A percentile compares a stretch with the other conserved stretches of the same genome.
Evolutionary conservation across 331 rosid species (phyloP).

Genomic region (Dryas integrifolia): DNA sequence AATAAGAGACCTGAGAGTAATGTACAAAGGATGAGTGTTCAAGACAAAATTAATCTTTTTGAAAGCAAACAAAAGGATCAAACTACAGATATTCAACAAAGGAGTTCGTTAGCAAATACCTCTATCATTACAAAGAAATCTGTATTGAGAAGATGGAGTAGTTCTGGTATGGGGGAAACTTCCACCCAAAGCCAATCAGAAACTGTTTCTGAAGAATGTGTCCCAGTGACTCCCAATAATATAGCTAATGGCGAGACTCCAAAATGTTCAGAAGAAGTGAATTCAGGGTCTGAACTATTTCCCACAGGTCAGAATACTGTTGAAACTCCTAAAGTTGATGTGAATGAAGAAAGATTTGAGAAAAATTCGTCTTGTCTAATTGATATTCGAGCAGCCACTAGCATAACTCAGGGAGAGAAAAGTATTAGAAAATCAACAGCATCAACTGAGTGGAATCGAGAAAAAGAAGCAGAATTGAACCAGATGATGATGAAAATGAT

Average conservation of each 20-base stretch:
- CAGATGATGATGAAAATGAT: constrained; percentile 82
- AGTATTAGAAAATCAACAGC: constrained; percentile 41
- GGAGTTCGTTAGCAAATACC: constrained; percentile 61
- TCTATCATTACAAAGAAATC: constrained; percentile 65
- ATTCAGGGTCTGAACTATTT: constrained; percentile 39
- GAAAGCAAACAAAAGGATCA: constrained; percentile 88
- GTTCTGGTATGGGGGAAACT: constrained; percentile 75
- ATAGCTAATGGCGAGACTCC: constrained; percentile 33
- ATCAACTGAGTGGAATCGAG: constrained; percentile 68
- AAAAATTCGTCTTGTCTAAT: constrained; percentile 33
- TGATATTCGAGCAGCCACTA: constrained; percentile 45
- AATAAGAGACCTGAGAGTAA: constrained; percentile 63
- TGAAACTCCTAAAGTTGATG: constrained; percentile 38
- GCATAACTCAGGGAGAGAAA: constrained; percentile 37
- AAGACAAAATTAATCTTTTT: constrained; percentile 87
- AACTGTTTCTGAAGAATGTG: constrained; percentile 43
- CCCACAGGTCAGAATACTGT: constrained; percentile 34
- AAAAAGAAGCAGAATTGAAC: constrained; percentile 77
- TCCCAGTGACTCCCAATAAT: constrained; percentile 40
- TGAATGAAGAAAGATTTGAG: constrained; percentile 45
- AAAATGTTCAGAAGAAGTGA: constrained; percentile 37
- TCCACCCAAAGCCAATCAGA: constrained; percentile 54
- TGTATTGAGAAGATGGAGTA: constrained; percentile 97
- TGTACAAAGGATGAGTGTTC: constrained; percentile 83
- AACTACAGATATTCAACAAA: constrained; percentile 49